Base-by-base conservation (phyloP, 2,329 filamentous ascomycete genomes). In the Aspergillus fischeri region DNA sequence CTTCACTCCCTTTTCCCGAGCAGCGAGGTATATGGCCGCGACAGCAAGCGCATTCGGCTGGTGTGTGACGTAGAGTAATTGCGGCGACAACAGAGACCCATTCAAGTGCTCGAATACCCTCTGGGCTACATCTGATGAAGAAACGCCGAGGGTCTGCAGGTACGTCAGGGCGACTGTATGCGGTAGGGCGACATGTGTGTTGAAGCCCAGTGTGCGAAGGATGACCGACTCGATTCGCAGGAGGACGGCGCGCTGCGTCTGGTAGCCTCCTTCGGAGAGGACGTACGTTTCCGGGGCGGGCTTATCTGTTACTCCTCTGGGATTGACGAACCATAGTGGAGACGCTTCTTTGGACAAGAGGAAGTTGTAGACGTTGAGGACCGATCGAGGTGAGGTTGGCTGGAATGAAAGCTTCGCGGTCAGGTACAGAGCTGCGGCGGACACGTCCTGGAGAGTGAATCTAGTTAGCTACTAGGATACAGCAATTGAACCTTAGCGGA, bases 101-200 rank as follows among this genome's bases (percentile, higher is more conserved):
- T 96, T 97, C n/a, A 97, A 81, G 68, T 96, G 87, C 52, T 86
- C 86, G 47, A 96, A 79, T 0, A 87, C 84, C 44, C 86, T 83
- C 53, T 81, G 79, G 1, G 89, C 83, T 2, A 95, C 79, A 6
- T 75, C 75, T 0, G 83, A 76, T 1, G 70, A 71, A 4, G 86
- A 81, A 50, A 89, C 87, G 57, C 91, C 90, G 20, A 99, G 83
- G 0, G 92, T 88, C 75, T 97, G 93, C 1, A 97, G 84, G 71
- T 97, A 99, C 5, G 92, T 97, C 57, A 97, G 83, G 57, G 90
- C 90, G 14, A 97, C 83, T 0, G 89, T 84, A 69, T 97, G 91
- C 0, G 94, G 94, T 0, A 97, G 81, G 1, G 90, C 86, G 10
- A 95, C 90, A 64, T 94, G 90, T 1, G 88, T 90, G 67, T 95